phyloP scores from a whole-genome alignment of 768 basidiomycete species.

The Suillus subaureus region DNA sequence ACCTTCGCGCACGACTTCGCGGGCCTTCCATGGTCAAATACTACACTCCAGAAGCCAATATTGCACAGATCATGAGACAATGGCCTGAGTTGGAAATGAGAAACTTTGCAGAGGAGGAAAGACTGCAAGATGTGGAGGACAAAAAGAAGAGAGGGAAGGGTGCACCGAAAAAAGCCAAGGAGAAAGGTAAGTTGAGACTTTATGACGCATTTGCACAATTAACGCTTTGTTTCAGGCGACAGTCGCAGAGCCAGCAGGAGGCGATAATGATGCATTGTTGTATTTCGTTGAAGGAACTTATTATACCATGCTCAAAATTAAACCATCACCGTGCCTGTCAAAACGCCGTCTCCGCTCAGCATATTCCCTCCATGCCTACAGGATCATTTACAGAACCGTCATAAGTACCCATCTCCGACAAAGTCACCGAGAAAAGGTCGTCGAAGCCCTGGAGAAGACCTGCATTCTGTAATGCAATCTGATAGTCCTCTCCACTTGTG shows the following conservation, averaged over 20 bases:
- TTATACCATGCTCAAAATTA: background rate
- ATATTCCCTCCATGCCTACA: slow-evolving; percentile 22
- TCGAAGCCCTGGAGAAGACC: slow-evolving; percentile 66
- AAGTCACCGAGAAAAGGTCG: slow-evolving; percentile 60
- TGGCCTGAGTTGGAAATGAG: slow-evolving; percentile 62
- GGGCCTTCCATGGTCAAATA: slow-evolving; percentile 88
- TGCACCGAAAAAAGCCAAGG: slow-evolving; percentile 78
- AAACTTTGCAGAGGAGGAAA: slow-evolving; percentile 67
- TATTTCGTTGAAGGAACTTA: background rate
- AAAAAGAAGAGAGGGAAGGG: slow-evolving; percentile 80
- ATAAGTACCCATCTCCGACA: slow-evolving; percentile 60
- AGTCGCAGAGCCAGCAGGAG: slow-evolving; percentile 53
- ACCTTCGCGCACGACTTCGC: slow-evolving; percentile 77
- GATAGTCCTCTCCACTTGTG: slow-evolving; percentile 30
- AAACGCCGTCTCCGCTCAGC: slow-evolving; percentile 16
- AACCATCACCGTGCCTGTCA: background rate
- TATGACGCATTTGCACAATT: slow-evolving; percentile 4
- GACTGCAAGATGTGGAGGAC: slow-evolving; percentile 67
- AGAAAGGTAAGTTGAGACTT: slow-evolving; percentile 49
- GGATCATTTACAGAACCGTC: slow-evolving; percentile 27
- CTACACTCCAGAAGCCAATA: slow-evolving; percentile 66
- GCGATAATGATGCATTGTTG: slow-evolving; percentile 27
- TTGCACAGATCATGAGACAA: slow-evolving; percentile 51
- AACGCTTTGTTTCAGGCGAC: slow-evolving; percentile 40
- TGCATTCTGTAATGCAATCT: slow-evolving; percentile 45